Base-by-base conservation (phyloP, 2,329 filamentous ascomycete species). In the Aspergillus jensenii region DNA sequence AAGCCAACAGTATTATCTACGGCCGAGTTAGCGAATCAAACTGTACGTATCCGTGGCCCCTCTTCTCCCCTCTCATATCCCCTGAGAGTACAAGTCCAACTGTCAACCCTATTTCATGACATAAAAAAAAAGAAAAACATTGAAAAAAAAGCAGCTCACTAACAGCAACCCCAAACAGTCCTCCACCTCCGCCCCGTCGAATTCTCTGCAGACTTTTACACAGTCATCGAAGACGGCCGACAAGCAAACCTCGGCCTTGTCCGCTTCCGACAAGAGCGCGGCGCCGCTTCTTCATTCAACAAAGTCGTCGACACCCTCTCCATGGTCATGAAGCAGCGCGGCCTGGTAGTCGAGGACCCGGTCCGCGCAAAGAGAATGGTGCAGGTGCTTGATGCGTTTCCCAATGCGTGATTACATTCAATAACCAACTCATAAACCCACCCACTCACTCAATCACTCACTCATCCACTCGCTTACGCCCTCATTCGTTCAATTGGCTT, bases 261-360 rank as follows among this genome's bases (percentile, higher is more conserved):
- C 31, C 88, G 91, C 37, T 91, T 97, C 72, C 93, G 90, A 1
- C 93, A 97, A 70, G 91, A 95, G 70, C 88, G 88, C 58, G 95
- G 93, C n/a, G 93, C 93, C 2, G 92, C 91, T 39, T 95, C 89
- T 67, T 95, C 90, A 65, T 96, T 98, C 77, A 84, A 91, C 71
- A 87, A 86, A 69, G 90, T 96, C 9, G 84, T 96, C 25, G 89
- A 92, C 59, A 89, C 89, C 3, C 81, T 97, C 66, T 83, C 88
- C 63, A 80, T 84, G 19, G 84, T 91, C 15, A 86, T 96, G 71
- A 81, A 81, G 62, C 80, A 80, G 59, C 85, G 87, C 27, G 81
- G 82, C 25, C 78, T 93, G 65, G 76, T 96, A 31, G 86, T 96
- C 25, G 78, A 84, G 39, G 90, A 91, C 68, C 81, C 82, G 63